A percentile compares a stretch with the other conserved stretches of the same genome.
Evolutionary conservation across 2,329 filamentous ascomycete genomes (phyloP).

Genomic region (Scedosporium apiospermum): DNA sequence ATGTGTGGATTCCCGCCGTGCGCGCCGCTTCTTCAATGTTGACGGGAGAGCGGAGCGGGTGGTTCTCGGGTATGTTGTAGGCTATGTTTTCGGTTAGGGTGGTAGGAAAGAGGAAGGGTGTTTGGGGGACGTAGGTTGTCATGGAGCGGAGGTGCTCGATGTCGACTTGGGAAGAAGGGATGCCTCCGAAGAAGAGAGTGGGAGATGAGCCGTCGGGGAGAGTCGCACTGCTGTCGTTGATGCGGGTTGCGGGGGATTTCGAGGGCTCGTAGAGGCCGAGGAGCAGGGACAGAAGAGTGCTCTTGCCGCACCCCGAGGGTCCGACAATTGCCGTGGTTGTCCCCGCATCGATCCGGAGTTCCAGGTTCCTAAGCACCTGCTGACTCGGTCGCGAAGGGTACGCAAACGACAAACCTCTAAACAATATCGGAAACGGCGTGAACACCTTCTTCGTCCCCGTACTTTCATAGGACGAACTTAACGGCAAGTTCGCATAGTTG

Average conservation of each 20-base stretch:
- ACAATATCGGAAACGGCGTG: conserved; percentile 34
- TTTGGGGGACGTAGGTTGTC: conserved; percentile 61
- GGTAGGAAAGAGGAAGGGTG: conserved; percentile 67
- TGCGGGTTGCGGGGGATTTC: background rate
- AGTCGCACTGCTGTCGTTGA: background rate
- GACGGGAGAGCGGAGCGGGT: conserved; percentile 32
- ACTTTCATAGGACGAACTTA: conserved; percentile 46
- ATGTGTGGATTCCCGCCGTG: conserved; percentile 57
- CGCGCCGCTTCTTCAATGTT: conserved; percentile 40
- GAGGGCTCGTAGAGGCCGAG: conserved; percentile 55
- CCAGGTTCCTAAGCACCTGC: conserved; percentile 53
- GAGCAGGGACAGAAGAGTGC: conserved; percentile 67
- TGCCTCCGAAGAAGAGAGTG: conserved; percentile 45
- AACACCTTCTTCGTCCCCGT: conserved; percentile 25
- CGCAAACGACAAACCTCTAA: conserved; percentile 51
- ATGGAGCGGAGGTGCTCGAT: conserved; percentile 48
- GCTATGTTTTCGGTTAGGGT: conserved; percentile 72
- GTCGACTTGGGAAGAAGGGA: conserved; percentile 49
- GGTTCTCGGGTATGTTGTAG: conserved; percentile 59
- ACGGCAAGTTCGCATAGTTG: conserved; percentile 53
- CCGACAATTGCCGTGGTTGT: conserved; percentile 73
- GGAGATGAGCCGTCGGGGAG: background rate
- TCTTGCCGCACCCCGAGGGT: conserved; percentile 82
- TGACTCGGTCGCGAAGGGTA: conserved; percentile 53
- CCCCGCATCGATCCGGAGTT: conserved; percentile 52